Base-by-base conservation (phyloP, 2,329 filamentous ascomycete species). In the Tolypocladium sp. region DNA sequence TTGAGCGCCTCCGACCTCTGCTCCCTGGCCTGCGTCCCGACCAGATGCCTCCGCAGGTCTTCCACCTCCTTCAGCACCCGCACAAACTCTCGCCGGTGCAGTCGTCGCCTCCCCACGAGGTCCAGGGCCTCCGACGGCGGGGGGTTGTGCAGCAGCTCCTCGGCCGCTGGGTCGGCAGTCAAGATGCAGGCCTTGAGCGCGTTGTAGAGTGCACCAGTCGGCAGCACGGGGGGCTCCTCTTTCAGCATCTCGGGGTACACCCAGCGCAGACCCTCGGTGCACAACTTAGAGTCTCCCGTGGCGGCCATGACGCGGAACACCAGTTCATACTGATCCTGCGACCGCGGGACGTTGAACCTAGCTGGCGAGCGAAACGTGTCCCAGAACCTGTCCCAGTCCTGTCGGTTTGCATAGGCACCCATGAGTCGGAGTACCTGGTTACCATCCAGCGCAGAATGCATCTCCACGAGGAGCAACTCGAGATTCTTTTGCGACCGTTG, bases 381-480 rank as follows among this genome's bases (percentile, higher is more conserved):
- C 85, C 84, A 88, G 65, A 89, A 84, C 7, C 75, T 73, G 20
- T 77, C 69, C 78, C 83, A 87, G 63, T 84, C 73, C 22, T 68
- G 66, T 60, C 76, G 75, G 25, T 64, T 63, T 6, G 81, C 76
- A 62, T 84, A 80, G 1, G 75, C 72, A 3, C 69, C 64, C 72
- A 84, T 72, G 41, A 84, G 70, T 22, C 70, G 71, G 51, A 73
- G 67, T 12, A 76, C 68, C 55, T 75, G 69, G 33, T 77, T 72
- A 27, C 67, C 63, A 56, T 76, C 75, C n/a, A 76, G 74, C 2
- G 73, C 68, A 35, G 72, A 65, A 17, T 70, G 65, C 4, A 69
- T 69, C 55, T 76, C 71, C 0, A 70, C 61, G n/a, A 80, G 68
- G 4, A 83, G 68, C 4, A 69, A 65, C 62, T 81, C 77, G 22